Conservation (phyloP, 23 red algal species). For the Chondrus crispus region DNA sequence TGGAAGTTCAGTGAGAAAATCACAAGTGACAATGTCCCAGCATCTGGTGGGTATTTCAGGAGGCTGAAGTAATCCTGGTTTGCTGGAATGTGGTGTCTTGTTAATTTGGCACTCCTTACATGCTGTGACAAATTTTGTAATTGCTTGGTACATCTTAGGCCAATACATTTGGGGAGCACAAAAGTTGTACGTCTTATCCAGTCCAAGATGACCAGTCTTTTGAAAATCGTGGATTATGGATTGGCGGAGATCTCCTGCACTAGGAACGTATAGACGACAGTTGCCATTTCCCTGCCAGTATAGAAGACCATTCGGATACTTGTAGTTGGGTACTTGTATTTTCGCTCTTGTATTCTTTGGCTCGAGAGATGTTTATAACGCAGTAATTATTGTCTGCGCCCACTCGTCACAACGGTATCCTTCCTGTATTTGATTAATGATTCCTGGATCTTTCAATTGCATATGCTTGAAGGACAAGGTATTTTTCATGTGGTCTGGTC, state of each 20-base stretch:
- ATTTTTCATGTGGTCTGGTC: background rate
- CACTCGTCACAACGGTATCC: background rate
- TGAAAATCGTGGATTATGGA: background rate
- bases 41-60: background rate
- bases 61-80: background rate
- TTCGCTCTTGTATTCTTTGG: background rate
- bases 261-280: background rate
- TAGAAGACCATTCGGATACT: background rate
- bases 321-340: background rate
- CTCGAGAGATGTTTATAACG: background rate
- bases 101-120: slow-evolving; percentile 19
- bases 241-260: background rate
- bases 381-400: too few species aligned
- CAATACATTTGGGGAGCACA: background rate
- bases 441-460: background rate
- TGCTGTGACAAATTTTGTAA: background rate
- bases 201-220: background rate
- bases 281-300: background rate
- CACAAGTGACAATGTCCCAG: background rate
- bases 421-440: background rate
- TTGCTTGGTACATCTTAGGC: background rate
- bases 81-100: background rate
- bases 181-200: slow-evolving; percentile 17
- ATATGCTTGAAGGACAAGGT: background rate
- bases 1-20: slow-evolving; percentile 3